Evolutionary conservation across 495 filamentous ascomycete genomes (phyloP).

Genomic region (Neurospora pannonica): DNA sequence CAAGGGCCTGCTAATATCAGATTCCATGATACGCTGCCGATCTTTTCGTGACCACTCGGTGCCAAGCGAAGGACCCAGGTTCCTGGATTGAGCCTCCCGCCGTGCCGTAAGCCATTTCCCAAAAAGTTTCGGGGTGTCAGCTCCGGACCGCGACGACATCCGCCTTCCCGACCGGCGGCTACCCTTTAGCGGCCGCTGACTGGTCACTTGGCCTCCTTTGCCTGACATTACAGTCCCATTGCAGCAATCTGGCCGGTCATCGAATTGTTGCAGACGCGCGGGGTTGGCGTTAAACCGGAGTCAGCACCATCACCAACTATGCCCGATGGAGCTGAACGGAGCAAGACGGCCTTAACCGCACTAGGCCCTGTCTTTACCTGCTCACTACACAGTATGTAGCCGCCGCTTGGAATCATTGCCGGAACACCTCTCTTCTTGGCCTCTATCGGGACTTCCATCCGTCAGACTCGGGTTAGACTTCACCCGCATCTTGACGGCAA

Average conservation of each 20-base stretch:
- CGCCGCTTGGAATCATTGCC: background rate
- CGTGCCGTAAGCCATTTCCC: constrained; percentile 20
- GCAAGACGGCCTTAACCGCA: background rate
- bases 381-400: background rate
- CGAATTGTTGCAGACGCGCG: background rate
- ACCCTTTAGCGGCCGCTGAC: background rate
- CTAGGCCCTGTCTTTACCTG: background rate
- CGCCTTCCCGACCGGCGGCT: background rate
- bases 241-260: background rate
- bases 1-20: background rate
- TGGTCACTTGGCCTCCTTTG: background rate
- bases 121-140: constrained; percentile 14
- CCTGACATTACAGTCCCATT: background rate
- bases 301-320: background rate
- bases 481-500: background rate
- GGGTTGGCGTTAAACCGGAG: background rate
- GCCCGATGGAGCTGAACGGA: background rate
- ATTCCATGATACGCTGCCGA: background rate
- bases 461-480: background rate
- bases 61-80: constrained; percentile 3
- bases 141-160: constrained; percentile 11
- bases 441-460: background rate
- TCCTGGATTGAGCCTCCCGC: constrained; percentile 23
- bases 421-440: background rate
- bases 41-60: background rate